These are phyloP conservation scores for Coniella vitis DNA, from an alignment of 2,329 filamentous ascomycete species.

Conservation along the genomic window DNA sequence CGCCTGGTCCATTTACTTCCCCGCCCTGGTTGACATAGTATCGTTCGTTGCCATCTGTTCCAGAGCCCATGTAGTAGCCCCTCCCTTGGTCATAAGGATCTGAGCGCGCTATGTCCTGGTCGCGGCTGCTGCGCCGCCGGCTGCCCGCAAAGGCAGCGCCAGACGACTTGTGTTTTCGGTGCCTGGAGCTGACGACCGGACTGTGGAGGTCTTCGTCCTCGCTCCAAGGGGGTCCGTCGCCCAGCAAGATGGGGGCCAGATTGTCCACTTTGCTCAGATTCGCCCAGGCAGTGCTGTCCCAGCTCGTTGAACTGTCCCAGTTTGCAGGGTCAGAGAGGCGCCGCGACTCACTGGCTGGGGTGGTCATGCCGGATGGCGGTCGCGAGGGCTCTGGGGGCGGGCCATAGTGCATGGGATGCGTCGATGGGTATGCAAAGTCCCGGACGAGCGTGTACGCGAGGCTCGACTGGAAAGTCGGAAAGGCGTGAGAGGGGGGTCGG, in stretches of 20 bases:
- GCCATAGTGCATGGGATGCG: constrained; percentile 88
- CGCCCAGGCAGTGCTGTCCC: constrained; percentile 47
- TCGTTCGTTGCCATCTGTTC: constrained; percentile 64
- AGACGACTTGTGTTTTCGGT: constrained; percentile 77
- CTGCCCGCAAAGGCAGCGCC: constrained; percentile 41
- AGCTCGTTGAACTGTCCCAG: constrained; percentile 64
- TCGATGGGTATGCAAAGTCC: constrained; percentile 85
- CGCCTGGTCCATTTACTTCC: constrained; percentile 69
- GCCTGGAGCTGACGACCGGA: constrained; percentile 76
- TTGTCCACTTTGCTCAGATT: constrained; percentile 59
- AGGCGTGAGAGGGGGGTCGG: constrained; percentile 72
- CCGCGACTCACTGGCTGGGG: constrained; percentile 72
- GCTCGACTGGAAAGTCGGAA: constrained; percentile 78
- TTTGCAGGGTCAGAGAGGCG: constrained; percentile 75
- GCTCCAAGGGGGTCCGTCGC: constrained; percentile 85
- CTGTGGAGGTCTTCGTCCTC: constrained; percentile 94
- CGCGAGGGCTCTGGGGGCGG: constrained; percentile 68
- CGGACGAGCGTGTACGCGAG: constrained; percentile 84
- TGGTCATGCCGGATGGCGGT: constrained; percentile 73
- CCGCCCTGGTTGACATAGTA: constrained; percentile 66
- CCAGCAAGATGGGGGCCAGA: constrained; percentile 75
- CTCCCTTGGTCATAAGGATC: constrained; percentile 52
- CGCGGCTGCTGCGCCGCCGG: constrained; percentile 40
- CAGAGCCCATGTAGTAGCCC: constrained; percentile 60
- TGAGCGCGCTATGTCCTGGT: constrained; percentile 36